Base-by-base conservation (phyloP, 352 stramenopile species). In the Aphanomyces stellatus region DNA sequence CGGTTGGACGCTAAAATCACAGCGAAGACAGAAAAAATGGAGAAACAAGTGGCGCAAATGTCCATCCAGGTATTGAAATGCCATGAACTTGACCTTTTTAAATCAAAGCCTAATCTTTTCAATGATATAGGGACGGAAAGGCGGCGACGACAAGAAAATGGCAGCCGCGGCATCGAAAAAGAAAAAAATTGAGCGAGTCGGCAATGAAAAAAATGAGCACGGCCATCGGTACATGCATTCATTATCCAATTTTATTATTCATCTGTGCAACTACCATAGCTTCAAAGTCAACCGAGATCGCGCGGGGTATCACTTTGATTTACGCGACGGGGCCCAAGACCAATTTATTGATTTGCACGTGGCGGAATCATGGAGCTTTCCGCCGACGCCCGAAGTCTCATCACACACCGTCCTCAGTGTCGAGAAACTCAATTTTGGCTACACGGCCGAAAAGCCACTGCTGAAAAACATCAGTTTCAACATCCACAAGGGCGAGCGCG, bases 401-500 rank as follows among this genome's bases (percentile, higher is more conserved):
- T 78, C 78, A 24, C 71, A 71, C 6, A 81, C 78, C 1, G 82
- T 88, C 75, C 62, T 88, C 27, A 81, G 74, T 0, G 42, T 88
- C 4, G 78, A 85, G 33, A 83, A 78, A 22, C 70, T 81, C 2
- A 69, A 59, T 4, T 88, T 88, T 46, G 66, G 65, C n/a, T 88
- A 88, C 59, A 64, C 75, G 24, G 42, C 27, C 19, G 19, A 24
- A 0, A 76, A 37, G 62, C 69, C 51, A 30, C 62, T 88, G 51
- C 53, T 94, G 8, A 73, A 89, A 40, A 83, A 87, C 28, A 57
- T 89, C 7, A 85, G 87, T 40, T 67, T 95, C 27, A 88, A 75
- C 3, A 75, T 95, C 57, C 76, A 89, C 35, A 88, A 91, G 60
- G 85, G 85, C 2, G 77, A 90, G 40, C 86, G 88, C 27, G 78